These are phyloP conservation scores for Debaryomyces udenii DNA, from an alignment of 1,139 yeast genomes.

Conservation along the genomic window DNA sequence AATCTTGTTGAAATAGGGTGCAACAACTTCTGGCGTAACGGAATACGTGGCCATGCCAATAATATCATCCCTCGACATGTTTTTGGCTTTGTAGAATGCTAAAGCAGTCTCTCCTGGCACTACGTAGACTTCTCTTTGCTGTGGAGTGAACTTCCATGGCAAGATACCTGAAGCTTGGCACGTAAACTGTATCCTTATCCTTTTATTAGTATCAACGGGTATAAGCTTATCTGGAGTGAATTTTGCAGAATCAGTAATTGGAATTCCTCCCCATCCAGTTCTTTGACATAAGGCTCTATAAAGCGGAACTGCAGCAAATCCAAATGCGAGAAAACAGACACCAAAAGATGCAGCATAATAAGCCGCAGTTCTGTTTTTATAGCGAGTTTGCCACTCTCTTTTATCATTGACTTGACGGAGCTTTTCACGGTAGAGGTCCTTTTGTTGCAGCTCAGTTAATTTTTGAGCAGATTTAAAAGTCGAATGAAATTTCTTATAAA, in stretches of 20 bases:
- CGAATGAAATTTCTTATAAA: slow-evolving; percentile 3
- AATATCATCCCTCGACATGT: slow-evolving; percentile 81
- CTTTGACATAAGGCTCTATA: slow-evolving; percentile 91
- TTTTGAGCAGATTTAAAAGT: background rate
- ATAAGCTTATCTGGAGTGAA: slow-evolving; percentile 86
- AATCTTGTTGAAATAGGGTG: slow-evolving; percentile 93
- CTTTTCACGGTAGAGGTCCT: slow-evolving; percentile 5
- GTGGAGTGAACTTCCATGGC: slow-evolving; percentile 96
- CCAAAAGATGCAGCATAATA: slow-evolving; percentile 75
- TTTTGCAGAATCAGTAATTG: slow-evolving; percentile 78
- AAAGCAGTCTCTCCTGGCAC: slow-evolving; percentile 98
- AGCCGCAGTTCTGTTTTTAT: slow-evolving; percentile 55
- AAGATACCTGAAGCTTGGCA: slow-evolving; percentile 89
- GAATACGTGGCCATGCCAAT: slow-evolving; percentile 98
- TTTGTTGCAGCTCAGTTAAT: slow-evolving; percentile 1
- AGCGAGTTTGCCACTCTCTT: slow-evolving; percentile 35
- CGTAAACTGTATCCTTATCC: slow-evolving; percentile 82
- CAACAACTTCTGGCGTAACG: slow-evolving; percentile 94
- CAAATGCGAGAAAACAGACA: slow-evolving; percentile 72
- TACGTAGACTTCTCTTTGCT: slow-evolving; percentile 89
- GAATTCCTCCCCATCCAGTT: slow-evolving; percentile 96
- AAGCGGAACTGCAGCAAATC: slow-evolving; percentile 91
- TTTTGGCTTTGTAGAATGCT: slow-evolving; percentile 93
- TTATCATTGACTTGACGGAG: slow-evolving; percentile 16
- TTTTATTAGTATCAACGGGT: slow-evolving; percentile 84